These are phyloP conservation scores for Aspergillus diversus DNA, from an alignment of 495 filamentous ascomycete genomes.

Conservation along the genomic window DNA sequence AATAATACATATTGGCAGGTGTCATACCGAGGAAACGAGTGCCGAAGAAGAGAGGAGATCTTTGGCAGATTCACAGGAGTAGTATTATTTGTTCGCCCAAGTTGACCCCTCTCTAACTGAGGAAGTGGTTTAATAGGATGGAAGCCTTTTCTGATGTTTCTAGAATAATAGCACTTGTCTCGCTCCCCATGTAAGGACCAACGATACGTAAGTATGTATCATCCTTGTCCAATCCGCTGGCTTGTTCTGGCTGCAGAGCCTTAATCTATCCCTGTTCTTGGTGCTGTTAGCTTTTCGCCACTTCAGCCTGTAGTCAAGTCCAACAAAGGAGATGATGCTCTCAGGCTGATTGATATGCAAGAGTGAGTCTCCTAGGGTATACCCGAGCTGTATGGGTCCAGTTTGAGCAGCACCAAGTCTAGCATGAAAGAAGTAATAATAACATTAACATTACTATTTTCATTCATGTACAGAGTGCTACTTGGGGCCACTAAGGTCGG, in stretches of 20 bases:
- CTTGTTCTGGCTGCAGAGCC: slow-evolving; percentile 4
- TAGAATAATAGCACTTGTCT: slow-evolving; percentile 15
- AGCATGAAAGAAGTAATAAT: slow-evolving; percentile 1
- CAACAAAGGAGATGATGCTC: slow-evolving; percentile 5
- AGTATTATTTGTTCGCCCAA: not conserved
- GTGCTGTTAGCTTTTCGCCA: not conserved
- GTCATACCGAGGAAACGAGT: not conserved
- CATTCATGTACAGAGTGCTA: slow-evolving; percentile 21
- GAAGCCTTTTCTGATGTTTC: slow-evolving; percentile 13
- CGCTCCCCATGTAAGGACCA: slow-evolving; percentile 16
- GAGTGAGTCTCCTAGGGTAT: not conserved
- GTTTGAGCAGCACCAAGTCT: not conserved
- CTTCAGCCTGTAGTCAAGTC: not conserved
- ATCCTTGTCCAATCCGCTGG: slow-evolving; percentile 6
- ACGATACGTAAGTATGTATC: slow-evolving; percentile 1
- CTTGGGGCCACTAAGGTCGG: too few relatives aligned
- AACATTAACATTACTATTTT: slow-evolving; percentile 15
- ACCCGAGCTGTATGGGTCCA: not conserved
- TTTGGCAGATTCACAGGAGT: not conserved
- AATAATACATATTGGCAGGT: not conserved
- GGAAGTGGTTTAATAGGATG: not conserved
- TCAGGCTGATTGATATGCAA: not conserved
- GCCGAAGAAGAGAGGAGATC: not conserved
- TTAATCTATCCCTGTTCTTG: slow-evolving; percentile 11
- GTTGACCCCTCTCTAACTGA: slow-evolving; percentile 4